These are phyloP conservation scores for Beauveria brongniartii DNA, from an alignment of 2,329 filamentous ascomycete genomes.

Conservation along the genomic window DNA sequence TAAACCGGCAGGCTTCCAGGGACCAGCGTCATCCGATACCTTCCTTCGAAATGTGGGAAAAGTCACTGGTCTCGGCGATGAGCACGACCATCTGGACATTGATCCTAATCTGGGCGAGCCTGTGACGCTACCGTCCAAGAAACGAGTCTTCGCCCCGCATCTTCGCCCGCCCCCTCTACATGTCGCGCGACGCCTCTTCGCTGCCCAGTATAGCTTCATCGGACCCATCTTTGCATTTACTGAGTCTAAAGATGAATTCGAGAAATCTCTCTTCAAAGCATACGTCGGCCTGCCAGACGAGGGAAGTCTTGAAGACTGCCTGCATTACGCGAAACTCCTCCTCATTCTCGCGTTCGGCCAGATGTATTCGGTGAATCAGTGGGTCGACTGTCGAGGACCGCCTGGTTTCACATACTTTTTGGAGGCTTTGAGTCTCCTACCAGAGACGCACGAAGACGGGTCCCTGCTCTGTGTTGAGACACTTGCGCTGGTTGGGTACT, in stretches of 20 bases:
- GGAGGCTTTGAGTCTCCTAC: constrained; percentile 41
- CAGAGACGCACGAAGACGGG: constrained; percentile 46
- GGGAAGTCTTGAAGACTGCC: constrained; percentile 36
- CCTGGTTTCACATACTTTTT: constrained; percentile 49
- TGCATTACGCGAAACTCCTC: constrained; percentile 43
- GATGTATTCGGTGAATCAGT: constrained; percentile 50
- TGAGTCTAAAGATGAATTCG: constrained; percentile 35
- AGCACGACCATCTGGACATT: constrained; percentile 24
- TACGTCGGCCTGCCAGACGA: constrained; percentile 35
- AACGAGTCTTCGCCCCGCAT: constrained; percentile 16
- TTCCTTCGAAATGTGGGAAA: constrained; percentile 29
- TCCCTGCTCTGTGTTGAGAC: constrained; percentile 48
- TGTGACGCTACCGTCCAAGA: constrained; percentile 25
- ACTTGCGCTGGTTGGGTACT: constrained; percentile 45
- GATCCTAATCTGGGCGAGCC: constrained; percentile 27
- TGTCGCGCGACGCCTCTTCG: constrained; percentile 41
- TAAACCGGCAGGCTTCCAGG: constrained; percentile 23
- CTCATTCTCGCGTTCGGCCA: constrained; percentile 47
- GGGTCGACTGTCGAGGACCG: constrained; percentile 42
- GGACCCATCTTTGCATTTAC: constrained; percentile 49
- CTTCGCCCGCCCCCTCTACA: constrained; percentile 40
- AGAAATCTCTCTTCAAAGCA: constrained; percentile 33
- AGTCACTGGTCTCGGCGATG: constrained; percentile 25
- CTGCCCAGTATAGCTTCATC: constrained; percentile 46
- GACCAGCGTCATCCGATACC: constrained; percentile 30